phyloP scores from a whole-genome alignment of 306 rosid genomes.

The Prunus armeniaca region DNA sequence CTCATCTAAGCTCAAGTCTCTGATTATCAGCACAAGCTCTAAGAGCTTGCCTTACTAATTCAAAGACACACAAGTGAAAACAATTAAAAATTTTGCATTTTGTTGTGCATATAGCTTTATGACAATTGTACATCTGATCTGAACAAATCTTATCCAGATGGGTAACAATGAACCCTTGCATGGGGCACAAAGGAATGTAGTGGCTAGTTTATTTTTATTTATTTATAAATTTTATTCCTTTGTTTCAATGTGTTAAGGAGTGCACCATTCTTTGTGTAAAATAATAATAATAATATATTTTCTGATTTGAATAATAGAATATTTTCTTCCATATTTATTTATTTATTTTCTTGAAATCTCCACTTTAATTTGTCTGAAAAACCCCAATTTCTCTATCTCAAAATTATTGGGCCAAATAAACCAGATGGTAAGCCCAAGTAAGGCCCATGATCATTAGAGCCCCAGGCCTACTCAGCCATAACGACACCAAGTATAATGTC shows the following conservation, averaged over 20 bases:
- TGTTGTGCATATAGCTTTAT: slow-evolving; percentile 22
- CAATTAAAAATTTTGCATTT: neutral
- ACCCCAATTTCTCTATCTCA: no score
- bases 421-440: neutral
- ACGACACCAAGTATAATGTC: neutral
- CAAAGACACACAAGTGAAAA: slow-evolving; percentile 1
- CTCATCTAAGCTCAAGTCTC: slow-evolving; percentile 52
- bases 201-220: neutral
- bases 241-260: neutral
- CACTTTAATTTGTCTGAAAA: neutral
- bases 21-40: slow-evolving; percentile 87
- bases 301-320: neutral
- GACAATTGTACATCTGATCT: slow-evolving; percentile 10
- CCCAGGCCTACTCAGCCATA: no score
- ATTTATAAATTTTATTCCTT: neutral
- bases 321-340: neutral
- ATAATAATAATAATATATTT: neutral
- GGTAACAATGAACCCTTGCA: slow-evolving; percentile 9
- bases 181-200: neutral
- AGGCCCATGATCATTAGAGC: neutral
- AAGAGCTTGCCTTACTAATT: slow-evolving; percentile 79
- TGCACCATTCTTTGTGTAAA: neutral
- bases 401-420: neutral
- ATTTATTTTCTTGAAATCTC: neutral
- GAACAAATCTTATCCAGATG: slow-evolving; percentile 6